Percentiles rank a stretch among this genome's conserved stretches.
phyloP scores from a whole-genome alignment of 2,329 filamentous ascomycete species.

The Sporothrix dimorphospora region DNA sequence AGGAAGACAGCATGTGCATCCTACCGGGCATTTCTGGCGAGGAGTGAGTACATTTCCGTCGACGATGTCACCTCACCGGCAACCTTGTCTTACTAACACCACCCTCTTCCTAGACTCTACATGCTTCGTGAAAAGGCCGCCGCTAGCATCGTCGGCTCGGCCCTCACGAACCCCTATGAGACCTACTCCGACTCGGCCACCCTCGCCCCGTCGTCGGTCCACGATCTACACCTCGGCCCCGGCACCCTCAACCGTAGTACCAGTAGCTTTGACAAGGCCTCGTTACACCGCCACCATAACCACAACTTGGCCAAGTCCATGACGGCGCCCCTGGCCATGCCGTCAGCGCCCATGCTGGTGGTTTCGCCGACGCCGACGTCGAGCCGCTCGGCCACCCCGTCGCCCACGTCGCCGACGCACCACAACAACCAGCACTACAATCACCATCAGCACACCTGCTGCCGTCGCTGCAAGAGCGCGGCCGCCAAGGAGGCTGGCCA shows the following conservation, averaged over 20 bases:
- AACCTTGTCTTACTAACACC: not conserved
- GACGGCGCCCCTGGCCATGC: slow-evolving; percentile 19
- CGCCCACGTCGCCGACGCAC: not conserved
- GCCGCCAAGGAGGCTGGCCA: not conserved
- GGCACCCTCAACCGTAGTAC: slow-evolving; percentile 23
- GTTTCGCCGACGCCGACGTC: not conserved
- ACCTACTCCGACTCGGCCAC: slow-evolving; percentile 26
- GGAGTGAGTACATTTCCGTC: slow-evolving; percentile 52
- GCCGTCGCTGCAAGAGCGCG: slow-evolving; percentile 24
- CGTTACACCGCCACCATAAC: not conserved
- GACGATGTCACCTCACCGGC: not conserved
- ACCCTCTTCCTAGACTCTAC: slow-evolving; percentile 21
- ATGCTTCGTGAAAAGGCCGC: slow-evolving; percentile 34
- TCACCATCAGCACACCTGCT: slow-evolving; percentile 19
- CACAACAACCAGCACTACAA: not conserved
- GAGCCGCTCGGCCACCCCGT: not conserved
- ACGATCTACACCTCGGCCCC: slow-evolving; percentile 25
- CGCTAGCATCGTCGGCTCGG: slow-evolving; percentile 33
- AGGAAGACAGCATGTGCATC: slow-evolving; percentile 48
- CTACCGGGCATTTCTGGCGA: slow-evolving; percentile 61
- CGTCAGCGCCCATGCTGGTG: not conserved
- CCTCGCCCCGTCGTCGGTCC: slow-evolving; percentile 26
- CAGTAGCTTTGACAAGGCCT: slow-evolving; percentile 26
- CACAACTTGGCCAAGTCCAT: slow-evolving; percentile 10
- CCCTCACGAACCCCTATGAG: slow-evolving; percentile 28